phyloP scores from a whole-genome alignment of 495 filamentous ascomycete species.

The Rusavskia elegans region DNA sequence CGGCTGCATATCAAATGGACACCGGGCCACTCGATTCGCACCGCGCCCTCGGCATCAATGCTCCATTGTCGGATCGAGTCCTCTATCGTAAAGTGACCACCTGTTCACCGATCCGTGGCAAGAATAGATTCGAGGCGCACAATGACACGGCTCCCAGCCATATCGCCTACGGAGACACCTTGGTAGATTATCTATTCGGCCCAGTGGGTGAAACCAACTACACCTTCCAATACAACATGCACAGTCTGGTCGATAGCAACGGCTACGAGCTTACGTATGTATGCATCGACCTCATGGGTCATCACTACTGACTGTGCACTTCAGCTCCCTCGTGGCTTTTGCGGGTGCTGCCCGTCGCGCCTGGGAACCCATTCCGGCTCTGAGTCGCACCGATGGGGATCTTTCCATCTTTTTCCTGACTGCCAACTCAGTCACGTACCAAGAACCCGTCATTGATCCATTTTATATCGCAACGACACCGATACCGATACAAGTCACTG shows the following conservation, averaged over 20 bases:
- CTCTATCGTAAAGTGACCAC: slow-evolving; percentile 17
- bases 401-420: slow-evolving; percentile 19
- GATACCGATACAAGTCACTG: neutral
- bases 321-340: neutral
- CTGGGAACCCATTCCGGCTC: slow-evolving; percentile 10
- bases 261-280: slow-evolving; percentile 14
- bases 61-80: slow-evolving; percentile 11
- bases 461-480: slow-evolving; percentile 11
- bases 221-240: slow-evolving; percentile 11
- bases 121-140: neutral
- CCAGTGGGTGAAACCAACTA: slow-evolving; percentile 4
- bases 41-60: slow-evolving; percentile 17
- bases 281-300: neutral
- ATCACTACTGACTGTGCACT: neutral
- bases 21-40: slow-evolving; percentile 20
- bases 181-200: slow-evolving; percentile 1
- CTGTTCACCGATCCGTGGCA: slow-evolving; percentile 12
- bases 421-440: slow-evolving; percentile 14
- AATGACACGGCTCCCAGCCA: slow-evolving; percentile 1
- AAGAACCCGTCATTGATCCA: slow-evolving; percentile 12
- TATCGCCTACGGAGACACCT: neutral
- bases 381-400: slow-evolving; percentile 20
- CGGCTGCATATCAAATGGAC: slow-evolving; percentile 16
- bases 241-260: neutral
- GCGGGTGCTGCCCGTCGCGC: neutral